Percentiles rank a stretch among this genome's conserved stretches.
Conservation (phyloP, 345 rosid genomes). For the Melaleuca alternifolia region DNA sequence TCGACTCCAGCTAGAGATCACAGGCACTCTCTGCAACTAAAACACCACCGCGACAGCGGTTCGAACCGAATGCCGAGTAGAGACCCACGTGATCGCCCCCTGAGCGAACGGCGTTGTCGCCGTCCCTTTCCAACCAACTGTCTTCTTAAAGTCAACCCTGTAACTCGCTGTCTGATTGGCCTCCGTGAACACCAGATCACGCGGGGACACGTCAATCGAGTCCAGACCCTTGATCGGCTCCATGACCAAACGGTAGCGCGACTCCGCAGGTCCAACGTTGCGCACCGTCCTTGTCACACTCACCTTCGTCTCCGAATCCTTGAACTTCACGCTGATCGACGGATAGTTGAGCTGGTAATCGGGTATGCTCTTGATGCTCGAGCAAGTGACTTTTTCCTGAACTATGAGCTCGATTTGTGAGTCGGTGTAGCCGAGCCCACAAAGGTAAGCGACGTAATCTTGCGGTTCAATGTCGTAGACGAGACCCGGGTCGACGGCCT, state of each 20-base stretch:
- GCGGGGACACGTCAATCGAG: not conserved
- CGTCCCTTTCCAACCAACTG: not conserved
- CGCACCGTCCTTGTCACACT: not conserved
- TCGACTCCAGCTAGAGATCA: not conserved
- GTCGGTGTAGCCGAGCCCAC: constrained; percentile 30
- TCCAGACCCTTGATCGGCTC: not conserved
- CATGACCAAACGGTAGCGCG: not conserved
- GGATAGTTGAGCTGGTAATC: constrained; percentile 16
- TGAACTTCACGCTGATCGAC: not conserved
- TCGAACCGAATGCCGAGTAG: not conserved
- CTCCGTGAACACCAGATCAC: not conserved
- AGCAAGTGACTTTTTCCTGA: constrained; percentile 4
- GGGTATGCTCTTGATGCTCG: not conserved
- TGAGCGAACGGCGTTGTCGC: not conserved
- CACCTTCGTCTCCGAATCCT: constrained; percentile 3
- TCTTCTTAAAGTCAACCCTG: not conserved
- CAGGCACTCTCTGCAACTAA: not conserved
- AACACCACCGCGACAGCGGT: not conserved
- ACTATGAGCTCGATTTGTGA: constrained; percentile 5
- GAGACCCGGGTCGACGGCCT: constrained; percentile 47
- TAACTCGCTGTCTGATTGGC: not conserved
- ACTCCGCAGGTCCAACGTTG: constrained; percentile 2
- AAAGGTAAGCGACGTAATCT: constrained; percentile 33
- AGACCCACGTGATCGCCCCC: not conserved
- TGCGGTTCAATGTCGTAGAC: constrained; percentile 34